Evolutionary conservation across 176 grass and related monocot species (phyloP), one percentile per base, ranked within the genome.

Genomic region (Musa schizocarpa): DNA sequence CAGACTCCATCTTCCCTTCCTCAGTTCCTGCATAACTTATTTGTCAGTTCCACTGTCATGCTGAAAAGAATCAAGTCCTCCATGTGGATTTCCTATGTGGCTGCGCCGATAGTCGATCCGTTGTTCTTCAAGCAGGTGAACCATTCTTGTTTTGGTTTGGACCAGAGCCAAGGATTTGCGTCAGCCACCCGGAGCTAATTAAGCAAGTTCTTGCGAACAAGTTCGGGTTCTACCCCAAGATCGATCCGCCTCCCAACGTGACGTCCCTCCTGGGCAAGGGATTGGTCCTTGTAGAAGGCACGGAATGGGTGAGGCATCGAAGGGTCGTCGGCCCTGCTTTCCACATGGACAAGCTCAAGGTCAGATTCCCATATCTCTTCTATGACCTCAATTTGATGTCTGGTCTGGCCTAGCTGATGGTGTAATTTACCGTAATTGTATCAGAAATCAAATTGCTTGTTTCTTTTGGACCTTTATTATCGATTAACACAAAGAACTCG

Each of bases 311-410:
- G 24, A 76, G 88, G 1, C 88, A 91, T 65, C 79, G 61, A 1
- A 80, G 82, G 13, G 73, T 91, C 16, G 65, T 87, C 20, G 83
- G 74, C 19, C 85, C 85, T 51, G 85, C 77, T 70, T 91, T 91
- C 10, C 58, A 76, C 67, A 86, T 86, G 70, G 85, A 91, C 11
- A 91, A 87, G 77, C 13, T 87, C 11, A 87, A 91, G 88, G 84
- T 89, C 24, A 53, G 63, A 6, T 13, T 26, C 12, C 3, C 2
- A 19, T 54, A 1, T 8, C 7, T 13, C 2, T 43, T 9, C 25
- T 77, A 43, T 43, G 34, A 43, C 34, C 34, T 43, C 34, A 43
- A 5, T 43, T 43, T 6, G 34, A 43, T 43, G 34, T 43, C 34
- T 43, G 34, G 34, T 6, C 34, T 43, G 34, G 4, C 12, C 34